Conservation (phyloP, 164 flowering plant species). For the Piper longum region DNA sequence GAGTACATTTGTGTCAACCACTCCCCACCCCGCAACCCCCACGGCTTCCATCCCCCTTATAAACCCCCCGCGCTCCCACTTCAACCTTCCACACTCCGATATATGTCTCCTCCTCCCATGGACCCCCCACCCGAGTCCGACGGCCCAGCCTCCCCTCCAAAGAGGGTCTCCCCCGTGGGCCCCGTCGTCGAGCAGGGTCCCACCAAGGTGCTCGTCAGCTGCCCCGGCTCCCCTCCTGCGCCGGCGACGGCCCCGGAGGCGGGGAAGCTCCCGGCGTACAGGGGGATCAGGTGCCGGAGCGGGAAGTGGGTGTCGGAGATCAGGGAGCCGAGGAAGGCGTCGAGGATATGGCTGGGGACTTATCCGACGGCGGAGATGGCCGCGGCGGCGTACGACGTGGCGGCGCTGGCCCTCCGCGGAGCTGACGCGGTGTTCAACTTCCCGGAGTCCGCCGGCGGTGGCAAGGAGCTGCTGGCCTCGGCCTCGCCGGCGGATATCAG, state of each 20-base stretch:
- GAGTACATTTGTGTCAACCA: background rate
- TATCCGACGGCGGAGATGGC: conserved; percentile 71
- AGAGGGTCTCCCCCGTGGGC: background rate
- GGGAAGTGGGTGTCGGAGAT: conserved; percentile 81
- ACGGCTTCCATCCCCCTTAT: background rate
- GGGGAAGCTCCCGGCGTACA: background rate
- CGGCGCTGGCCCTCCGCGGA: conserved; percentile 54
- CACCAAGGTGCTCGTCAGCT: background rate
- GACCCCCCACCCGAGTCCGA: background rate
- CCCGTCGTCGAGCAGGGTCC: background rate
- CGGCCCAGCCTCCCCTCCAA: background rate
- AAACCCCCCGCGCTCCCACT: background rate
- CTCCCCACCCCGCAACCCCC: background rate
- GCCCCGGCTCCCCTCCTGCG: background rate
- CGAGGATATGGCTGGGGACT: conserved; percentile 73
- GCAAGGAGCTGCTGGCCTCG: conserved; percentile 46
- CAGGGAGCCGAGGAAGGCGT: conserved; percentile 54
- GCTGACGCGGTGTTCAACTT: conserved; percentile 42
- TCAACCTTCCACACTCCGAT: background rate
- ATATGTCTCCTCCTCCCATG: background rate
- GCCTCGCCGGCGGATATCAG: conserved; percentile 38
- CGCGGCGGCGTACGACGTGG: conserved; percentile 72
- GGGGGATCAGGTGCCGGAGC: conserved; percentile 20
- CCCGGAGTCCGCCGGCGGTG: conserved; percentile 18
- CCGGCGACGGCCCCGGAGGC: background rate